Conservation (phyloP, 371 early-diverging fungal genomes). For the Syncephalastrum sp. region DNA sequence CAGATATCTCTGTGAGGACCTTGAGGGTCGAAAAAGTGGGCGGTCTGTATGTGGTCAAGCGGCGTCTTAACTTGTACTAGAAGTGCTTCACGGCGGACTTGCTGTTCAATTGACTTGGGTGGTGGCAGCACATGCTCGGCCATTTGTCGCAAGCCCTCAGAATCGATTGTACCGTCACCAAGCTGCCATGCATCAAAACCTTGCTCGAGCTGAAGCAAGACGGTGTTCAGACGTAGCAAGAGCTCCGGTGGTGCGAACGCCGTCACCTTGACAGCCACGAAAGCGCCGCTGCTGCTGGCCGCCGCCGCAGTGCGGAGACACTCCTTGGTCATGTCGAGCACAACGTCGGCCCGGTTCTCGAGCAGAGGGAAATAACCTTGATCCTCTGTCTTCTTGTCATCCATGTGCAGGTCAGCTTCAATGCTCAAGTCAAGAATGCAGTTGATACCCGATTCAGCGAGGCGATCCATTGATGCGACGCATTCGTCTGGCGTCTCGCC, state of each 20-base stretch:
- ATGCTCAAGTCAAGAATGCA: constrained; percentile 83
- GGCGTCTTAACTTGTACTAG: constrained; percentile 12
- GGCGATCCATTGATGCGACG: constrained; percentile 67
- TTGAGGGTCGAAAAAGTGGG: constrained; percentile 34
- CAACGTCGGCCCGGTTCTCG: constrained; percentile 50
- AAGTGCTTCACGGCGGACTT: constrained; percentile 17
- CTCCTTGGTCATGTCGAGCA: constrained; percentile 54
- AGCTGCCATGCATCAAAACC: constrained; percentile 34
- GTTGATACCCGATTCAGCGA: constrained; percentile 70
- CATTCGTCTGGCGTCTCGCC: constrained; percentile 86
- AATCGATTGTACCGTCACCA: constrained; percentile 22
- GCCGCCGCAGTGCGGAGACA: constrained; percentile 56
- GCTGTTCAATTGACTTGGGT: constrained; percentile 20
- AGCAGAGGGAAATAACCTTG: neutral
- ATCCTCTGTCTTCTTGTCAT: constrained; percentile 40
- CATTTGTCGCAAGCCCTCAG: constrained; percentile 25
- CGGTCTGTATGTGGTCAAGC: constrained; percentile 29
- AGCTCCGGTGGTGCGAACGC: constrained; percentile 78
- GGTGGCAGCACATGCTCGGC: constrained; percentile 25
- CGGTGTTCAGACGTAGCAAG: constrained; percentile 71
- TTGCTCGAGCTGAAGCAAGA: constrained; percentile 39
- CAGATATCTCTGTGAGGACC: constrained; percentile 40
- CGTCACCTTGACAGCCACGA: constrained; percentile 90
- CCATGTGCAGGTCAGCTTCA: constrained; percentile 75
- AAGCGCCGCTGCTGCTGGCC: constrained; percentile 20